Evolutionary conservation across 163 green algal genomes (phyloP).

Genomic region (Prototheca wickerhamii): DNA sequence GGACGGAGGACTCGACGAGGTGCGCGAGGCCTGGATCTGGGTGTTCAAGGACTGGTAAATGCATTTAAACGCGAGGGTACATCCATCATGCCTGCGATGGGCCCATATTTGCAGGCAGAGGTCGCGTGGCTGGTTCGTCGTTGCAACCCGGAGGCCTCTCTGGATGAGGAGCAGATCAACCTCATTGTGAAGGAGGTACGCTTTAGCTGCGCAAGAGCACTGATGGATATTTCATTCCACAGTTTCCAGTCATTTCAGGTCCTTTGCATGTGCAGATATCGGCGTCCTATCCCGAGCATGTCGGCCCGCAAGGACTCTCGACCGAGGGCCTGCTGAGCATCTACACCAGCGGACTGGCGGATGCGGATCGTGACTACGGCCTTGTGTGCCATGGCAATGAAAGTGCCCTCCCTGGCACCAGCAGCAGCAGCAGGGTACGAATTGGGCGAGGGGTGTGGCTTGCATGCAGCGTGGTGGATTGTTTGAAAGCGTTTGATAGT

Average conservation of each 20-base stretch:
- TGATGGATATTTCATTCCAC: neutral
- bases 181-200: conserved; percentile 29
- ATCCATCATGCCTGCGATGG: neutral
- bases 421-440: conserved; percentile 4
- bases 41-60: neutral
- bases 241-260: neutral
- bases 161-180: conserved; percentile 15
- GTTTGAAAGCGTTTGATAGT: neutral
- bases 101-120: conserved; percentile 13
- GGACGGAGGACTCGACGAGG: conserved; percentile 22
- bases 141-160: conserved; percentile 21
- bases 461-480: neutral
- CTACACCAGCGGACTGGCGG: conserved; percentile 15
- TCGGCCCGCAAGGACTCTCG: conserved; percentile 15
- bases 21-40: conserved; percentile 8
- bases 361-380: neutral
- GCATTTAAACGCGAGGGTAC: neutral
- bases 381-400: conserved; percentile 1
- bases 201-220: neutral
- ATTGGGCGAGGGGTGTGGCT: neutral
- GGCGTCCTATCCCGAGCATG: conserved; percentile 6
- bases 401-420: neutral
- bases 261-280: conserved; percentile 6
- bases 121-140: conserved; percentile 16
- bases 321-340: conserved; percentile 17